Evolutionary conservation across 73 alveolate species (phyloP).

Genomic region (Paramecium caudatum): DNA sequence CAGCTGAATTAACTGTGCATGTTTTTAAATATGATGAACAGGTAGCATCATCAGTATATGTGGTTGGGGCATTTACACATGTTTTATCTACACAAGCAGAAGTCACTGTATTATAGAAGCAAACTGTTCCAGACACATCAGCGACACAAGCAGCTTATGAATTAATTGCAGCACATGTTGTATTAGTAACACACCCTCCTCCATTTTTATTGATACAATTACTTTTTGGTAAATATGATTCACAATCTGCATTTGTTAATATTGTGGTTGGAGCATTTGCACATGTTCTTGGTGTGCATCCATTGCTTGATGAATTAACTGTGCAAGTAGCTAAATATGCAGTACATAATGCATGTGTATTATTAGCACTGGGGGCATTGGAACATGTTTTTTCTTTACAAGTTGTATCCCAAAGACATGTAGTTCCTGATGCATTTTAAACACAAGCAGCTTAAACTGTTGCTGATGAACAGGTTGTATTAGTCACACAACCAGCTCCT

Average conservation of each 20-base stretch:
- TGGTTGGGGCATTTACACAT: constrained; percentile 20
- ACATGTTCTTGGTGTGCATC: background rate
- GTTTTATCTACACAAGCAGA: background rate
- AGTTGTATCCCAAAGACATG: background rate
- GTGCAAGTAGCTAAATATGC: background rate
- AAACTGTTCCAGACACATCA: background rate
- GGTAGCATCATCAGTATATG: background rate
- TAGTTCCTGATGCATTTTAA: background rate
- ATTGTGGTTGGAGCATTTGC: background rate
- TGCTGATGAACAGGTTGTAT: background rate
- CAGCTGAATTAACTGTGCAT: background rate
- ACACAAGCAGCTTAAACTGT: background rate
- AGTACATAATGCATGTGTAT: background rate
- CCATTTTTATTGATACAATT: background rate
- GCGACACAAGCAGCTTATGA: background rate
- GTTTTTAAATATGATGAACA: background rate
- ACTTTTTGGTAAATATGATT: background rate
- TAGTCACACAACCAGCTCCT: background rate
- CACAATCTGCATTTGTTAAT: background rate
- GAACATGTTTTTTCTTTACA: constrained; percentile 6
- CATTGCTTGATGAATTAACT: background rate
- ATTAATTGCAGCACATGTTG: background rate
- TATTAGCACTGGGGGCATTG: background rate
- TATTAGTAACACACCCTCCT: constrained; percentile 21
- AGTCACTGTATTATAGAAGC: background rate